Base-by-base conservation (phyloP, 441 rosid genomes). In the Croton setiger region DNA sequence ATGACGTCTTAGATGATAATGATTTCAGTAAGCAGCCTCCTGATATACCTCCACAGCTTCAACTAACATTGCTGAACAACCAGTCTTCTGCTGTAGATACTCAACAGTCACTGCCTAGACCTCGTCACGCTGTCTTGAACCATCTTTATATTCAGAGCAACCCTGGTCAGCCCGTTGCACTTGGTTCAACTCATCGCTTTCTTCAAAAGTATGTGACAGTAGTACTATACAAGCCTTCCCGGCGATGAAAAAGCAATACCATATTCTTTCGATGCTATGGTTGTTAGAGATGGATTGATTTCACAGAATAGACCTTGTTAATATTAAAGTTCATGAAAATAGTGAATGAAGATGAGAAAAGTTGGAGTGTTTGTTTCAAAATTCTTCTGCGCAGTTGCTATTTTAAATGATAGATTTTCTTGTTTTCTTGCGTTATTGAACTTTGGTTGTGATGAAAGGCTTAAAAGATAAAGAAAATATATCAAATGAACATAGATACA, bases 1-100 rank as follows among this genome's bases (percentile, higher is more conserved):
- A 69, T 39, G 72, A 71, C 57, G 45, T 71, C n/a, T 52, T 85
- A 33, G 64, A 44, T 10, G 82, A 78, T 10, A 62, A 23, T 4
- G 92, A 87, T 68, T 81, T 84, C 37, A 72, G 81, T 53, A 85
- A 83, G 77, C 77, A 71, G 27, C 92, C 89, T 3, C 90, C 92
- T 9, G 84, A 78, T 0, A 70, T 85, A 43, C 92, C 92, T 61
- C 85, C 87, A 47, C 86, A 85, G 41, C 80, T 87, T 67, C 76
- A 66, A 44, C 60, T 21, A 44, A 75, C 81, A 47, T 53, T 73
- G 67, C 17, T 85, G 67, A 69, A 76, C 36, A 67, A 75, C 13
- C 64, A 31, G 53, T 35, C 72, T 15, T 69, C 74, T 7, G 49
- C 71, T 2, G 53, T 3, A 0, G 74, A 55, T 21, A 39, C 63